These are phyloP conservation scores for Pleurotus giganteus DNA, from an alignment of 768 basidiomycete genomes.

Conservation along the genomic window DNA sequence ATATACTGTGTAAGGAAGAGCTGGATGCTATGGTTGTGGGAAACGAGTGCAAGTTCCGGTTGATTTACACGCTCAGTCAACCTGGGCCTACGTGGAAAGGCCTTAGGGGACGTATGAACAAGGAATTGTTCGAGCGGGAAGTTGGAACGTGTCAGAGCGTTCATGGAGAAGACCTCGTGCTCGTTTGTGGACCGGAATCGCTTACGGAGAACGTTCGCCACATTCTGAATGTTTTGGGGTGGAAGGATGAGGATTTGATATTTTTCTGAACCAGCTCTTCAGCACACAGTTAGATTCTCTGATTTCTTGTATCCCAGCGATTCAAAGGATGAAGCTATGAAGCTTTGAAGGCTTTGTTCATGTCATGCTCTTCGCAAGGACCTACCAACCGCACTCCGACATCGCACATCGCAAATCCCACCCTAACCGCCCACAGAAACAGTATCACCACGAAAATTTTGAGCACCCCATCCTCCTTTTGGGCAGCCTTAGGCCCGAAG, in stretches of 20 bases:
- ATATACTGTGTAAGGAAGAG: slow-evolving; percentile 50
- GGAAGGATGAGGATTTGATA: not conserved
- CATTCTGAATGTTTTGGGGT: slow-evolving; percentile 27
- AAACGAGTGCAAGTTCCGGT: slow-evolving; percentile 24
- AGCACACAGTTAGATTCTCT: too few relatives aligned
- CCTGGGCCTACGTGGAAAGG: slow-evolving; percentile 35
- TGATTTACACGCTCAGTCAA: slow-evolving; percentile 45
- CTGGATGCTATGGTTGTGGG: slow-evolving; percentile 35
- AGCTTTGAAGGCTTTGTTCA: too few relatives aligned
- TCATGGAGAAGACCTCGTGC: slow-evolving; percentile 37
- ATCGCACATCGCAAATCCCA: too few relatives aligned
- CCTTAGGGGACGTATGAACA: slow-evolving; percentile 39
- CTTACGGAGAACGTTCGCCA: slow-evolving; percentile 34
- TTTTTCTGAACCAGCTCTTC: not conserved
- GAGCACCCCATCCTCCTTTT: too few relatives aligned
- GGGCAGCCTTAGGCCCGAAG: too few relatives aligned
- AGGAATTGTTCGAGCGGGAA: slow-evolving; percentile 33
- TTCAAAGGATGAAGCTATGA: too few relatives aligned
- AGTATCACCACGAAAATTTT: too few relatives aligned
- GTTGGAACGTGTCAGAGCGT: slow-evolving; percentile 31
- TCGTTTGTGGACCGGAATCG: slow-evolving; percentile 49
- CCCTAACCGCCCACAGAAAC: too few relatives aligned
- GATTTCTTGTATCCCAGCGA: too few relatives aligned
- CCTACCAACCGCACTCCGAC: too few relatives aligned
- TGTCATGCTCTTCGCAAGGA: too few relatives aligned